Conservation (phyloP, 2,329 filamentous ascomycete genomes). For the Pseudogymnoascus sp. region DNA sequence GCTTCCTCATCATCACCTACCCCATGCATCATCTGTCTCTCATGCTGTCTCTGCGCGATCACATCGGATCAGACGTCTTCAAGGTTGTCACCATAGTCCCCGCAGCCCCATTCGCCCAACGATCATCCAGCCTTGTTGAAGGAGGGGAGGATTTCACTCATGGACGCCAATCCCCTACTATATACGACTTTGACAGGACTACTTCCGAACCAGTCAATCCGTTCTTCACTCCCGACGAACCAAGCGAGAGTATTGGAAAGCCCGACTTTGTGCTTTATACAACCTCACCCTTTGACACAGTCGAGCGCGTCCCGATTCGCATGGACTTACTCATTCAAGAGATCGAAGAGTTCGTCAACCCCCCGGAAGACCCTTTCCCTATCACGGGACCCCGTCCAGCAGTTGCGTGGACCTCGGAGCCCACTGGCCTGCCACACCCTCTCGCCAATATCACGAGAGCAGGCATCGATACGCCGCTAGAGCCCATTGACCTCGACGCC, state of each 20-base stretch:
- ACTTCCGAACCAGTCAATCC: neutral
- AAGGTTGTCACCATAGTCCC: slow-evolving; percentile 52
- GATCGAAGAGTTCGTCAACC: neutral
- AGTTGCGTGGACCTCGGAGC: neutral
- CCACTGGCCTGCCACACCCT: neutral
- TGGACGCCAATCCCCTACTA: neutral
- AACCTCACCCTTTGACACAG: neutral
- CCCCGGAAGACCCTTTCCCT: neutral
- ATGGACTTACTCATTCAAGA: neutral
- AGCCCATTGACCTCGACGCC: neutral
- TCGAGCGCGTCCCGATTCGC: neutral
- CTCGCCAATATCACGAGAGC: neutral
- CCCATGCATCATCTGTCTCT: slow-evolving; percentile 50
- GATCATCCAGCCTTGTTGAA: neutral
- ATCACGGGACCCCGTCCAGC: neutral
- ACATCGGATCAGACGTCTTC: slow-evolving; percentile 51
- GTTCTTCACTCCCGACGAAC: neutral
- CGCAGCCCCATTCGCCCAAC: neutral
- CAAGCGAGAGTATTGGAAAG: neutral
- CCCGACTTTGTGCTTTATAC: neutral
- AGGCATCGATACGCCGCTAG: neutral
- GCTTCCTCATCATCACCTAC: slow-evolving; percentile 55
- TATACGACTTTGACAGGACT: slow-evolving; percentile 24
- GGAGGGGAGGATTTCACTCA: slow-evolving; percentile 29
- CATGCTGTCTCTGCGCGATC: slow-evolving; percentile 50